phyloP scores from a whole-genome alignment of 192 early-diverging fungal genomes.

The Jimgerdemannia lactiflua region DNA sequence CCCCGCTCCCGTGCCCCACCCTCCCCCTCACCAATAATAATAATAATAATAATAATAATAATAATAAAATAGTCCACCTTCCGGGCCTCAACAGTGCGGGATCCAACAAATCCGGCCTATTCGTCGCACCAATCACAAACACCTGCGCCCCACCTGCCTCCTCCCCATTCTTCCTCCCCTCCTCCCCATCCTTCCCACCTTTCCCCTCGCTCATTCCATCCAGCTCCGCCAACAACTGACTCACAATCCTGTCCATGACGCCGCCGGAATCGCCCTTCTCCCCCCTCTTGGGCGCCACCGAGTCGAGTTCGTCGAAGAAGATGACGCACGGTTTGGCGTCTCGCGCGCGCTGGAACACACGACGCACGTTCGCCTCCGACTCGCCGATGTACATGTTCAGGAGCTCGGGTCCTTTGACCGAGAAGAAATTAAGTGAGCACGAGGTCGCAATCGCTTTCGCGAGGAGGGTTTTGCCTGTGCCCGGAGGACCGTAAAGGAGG shows the following conservation, averaged over 20 bases:
- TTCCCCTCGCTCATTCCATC: slow-evolving; percentile 81
- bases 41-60: slow-evolving; percentile 10
- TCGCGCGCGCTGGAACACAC: slow-evolving; percentile 93
- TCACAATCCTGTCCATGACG: slow-evolving; percentile 99
- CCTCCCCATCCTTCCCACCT: slow-evolving; percentile 2
- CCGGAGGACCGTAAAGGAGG: slow-evolving; percentile 95
- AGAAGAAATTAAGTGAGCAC: slow-evolving; percentile 97
- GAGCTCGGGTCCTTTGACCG: slow-evolving; percentile 97
- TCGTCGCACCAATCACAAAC: slow-evolving; percentile 99
- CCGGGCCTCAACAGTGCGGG: slow-evolving; percentile 93
- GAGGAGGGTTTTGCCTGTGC: slow-evolving; percentile 97
- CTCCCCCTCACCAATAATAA: slow-evolving; percentile 14
- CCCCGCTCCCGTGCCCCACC: too few species aligned
- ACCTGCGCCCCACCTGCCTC: slow-evolving; percentile 62
- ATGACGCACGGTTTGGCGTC: slow-evolving; percentile 98
- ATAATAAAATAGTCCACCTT: slow-evolving; percentile 33
- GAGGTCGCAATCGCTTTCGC: slow-evolving; percentile 99
- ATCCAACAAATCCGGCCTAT: slow-evolving; percentile 96
- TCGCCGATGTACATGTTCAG: slow-evolving; percentile 99
- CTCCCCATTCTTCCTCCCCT: slow-evolving; percentile 2
- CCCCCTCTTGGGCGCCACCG: slow-evolving; percentile 96
- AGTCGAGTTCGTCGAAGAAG: slow-evolving; percentile 99
- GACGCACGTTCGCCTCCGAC: slow-evolving; percentile 95
- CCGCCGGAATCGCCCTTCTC: slow-evolving; percentile 98
- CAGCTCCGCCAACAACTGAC: slow-evolving; percentile 93